These are phyloP conservation scores for Trametopsis cervina DNA, from an alignment of 768 basidiomycete genomes.

Conservation along the genomic window DNA sequence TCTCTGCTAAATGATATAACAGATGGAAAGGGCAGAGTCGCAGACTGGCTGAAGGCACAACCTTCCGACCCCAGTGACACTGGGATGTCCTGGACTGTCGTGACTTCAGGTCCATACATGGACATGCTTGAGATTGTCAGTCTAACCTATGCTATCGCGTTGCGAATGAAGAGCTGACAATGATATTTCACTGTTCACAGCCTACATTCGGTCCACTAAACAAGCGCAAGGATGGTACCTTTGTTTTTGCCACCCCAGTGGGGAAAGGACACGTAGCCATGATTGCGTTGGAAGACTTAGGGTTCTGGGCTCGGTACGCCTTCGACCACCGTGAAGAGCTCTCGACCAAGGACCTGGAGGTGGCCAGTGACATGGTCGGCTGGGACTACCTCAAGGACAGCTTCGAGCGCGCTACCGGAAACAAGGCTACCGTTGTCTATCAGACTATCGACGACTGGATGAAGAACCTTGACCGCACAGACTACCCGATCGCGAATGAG, in stretches of 20 bases:
- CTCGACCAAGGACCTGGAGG: constrained; percentile 18
- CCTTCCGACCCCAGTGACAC: constrained; percentile 2
- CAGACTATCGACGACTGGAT: constrained; percentile 10
- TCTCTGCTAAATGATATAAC: too few relatives aligned
- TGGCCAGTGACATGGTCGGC: constrained; percentile 19
- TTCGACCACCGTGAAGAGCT: constrained; percentile 22
- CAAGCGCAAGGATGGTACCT: constrained; percentile 21
- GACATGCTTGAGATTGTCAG: constrained; percentile 13
- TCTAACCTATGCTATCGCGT: constrained; percentile 3
- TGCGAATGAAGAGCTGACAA: constrained; percentile 7
- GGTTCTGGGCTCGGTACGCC: constrained; percentile 22
- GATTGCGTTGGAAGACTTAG: constrained; percentile 23
- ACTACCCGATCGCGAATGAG: constrained; percentile 4
- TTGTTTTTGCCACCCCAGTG: constrained; percentile 21
- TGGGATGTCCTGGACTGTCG: constrained; percentile 2
- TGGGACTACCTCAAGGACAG: constrained; percentile 18
- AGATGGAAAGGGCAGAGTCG: constrained; percentile 10
- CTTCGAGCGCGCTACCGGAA: constrained; percentile 9
- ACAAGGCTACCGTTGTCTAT: constrained; percentile 2
- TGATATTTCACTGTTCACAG: too few relatives aligned
- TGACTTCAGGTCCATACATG: constrained; percentile 12
- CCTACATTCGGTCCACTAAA: constrained; percentile 15
- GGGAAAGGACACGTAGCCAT: constrained; percentile 21
- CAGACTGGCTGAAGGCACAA: constrained; percentile 2
- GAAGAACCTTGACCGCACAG: not conserved